Evolutionary conservation across 1,139 yeast genomes (phyloP).

Genomic region (Candida sojae): DNA sequence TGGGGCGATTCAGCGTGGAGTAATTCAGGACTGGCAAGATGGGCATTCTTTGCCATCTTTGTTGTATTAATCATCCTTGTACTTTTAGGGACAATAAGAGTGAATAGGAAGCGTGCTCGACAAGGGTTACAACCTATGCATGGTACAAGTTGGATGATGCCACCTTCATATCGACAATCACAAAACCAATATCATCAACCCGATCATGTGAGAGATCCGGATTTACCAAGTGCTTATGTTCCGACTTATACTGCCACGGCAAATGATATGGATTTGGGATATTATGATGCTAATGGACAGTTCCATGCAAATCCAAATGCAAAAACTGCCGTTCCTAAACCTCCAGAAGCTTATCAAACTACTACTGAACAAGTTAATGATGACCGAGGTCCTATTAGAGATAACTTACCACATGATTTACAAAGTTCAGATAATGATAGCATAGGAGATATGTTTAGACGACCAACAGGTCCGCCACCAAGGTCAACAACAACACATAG

Average conservation of each 20-base stretch:
- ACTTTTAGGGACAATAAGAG: conserved; percentile 53
- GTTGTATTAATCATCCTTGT: conserved; percentile 49
- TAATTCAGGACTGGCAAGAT: conserved; percentile 43
- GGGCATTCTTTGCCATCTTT: conserved; percentile 61
- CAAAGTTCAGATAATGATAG: conserved; percentile 8
- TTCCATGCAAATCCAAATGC: conserved; percentile 43
- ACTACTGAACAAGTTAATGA: conserved; percentile 6
- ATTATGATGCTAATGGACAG: conserved; percentile 70
- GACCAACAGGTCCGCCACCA: conserved; percentile 7
- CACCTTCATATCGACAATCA: conserved; percentile 81
- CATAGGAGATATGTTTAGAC: conserved; percentile 10
- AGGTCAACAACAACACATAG: neutral
- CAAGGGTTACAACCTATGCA: conserved; percentile 70
- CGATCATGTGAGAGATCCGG: conserved; percentile 31
- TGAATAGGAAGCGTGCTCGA: conserved; percentile 59
- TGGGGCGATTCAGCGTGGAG: conserved; percentile 23
- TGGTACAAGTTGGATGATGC: conserved; percentile 91
- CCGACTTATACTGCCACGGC: conserved; percentile 70
- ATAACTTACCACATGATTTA: neutral
- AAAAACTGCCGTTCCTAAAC: conserved; percentile 19
- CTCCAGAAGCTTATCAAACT: conserved; percentile 24
- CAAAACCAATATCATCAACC: conserved; percentile 60
- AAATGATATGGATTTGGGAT: conserved; percentile 76
- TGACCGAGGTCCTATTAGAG: neutral
- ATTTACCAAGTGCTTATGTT: conserved; percentile 44